These are phyloP conservation scores for Fusarium ramigenum DNA, from an alignment of 2,329 filamentous ascomycete genomes.

Conservation along the genomic window DNA sequence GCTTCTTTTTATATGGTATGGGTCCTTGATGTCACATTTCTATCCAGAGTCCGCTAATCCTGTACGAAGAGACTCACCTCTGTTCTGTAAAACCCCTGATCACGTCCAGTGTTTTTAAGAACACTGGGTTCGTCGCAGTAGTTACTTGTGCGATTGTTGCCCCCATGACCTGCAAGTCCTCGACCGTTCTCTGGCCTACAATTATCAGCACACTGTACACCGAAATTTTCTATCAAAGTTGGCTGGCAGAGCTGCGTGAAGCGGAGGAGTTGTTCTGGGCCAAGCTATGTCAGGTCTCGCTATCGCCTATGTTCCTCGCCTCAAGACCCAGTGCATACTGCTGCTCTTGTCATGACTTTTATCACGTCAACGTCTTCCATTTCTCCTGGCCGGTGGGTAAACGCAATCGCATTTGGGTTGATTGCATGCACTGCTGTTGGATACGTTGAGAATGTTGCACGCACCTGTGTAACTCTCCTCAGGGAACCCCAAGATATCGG, in stretches of 20 bases:
- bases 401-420: constrained; percentile 47
- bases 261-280: constrained; percentile 54
- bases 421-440: constrained; percentile 48
- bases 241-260: constrained; percentile 55
- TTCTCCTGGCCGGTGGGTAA: constrained; percentile 41
- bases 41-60: background rate
- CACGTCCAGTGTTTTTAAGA: constrained; percentile 54
- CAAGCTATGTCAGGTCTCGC: constrained; percentile 50
- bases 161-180: constrained; percentile 57
- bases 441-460: constrained; percentile 52
- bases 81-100: constrained; percentile 52
- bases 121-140: constrained; percentile 52
- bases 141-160: constrained; percentile 51
- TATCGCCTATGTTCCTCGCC: constrained; percentile 50
- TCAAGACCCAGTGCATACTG: constrained; percentile 49
- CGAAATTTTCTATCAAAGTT: constrained; percentile 48
- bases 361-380: constrained; percentile 46
- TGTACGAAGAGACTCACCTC: constrained; percentile 47
- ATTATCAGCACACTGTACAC: constrained; percentile 52
- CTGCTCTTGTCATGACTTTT: constrained; percentile 46
- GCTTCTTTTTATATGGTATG: constrained; percentile 51
- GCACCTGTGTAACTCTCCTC: constrained; percentile 56
- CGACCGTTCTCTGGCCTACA: constrained; percentile 56
- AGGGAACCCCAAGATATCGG: constrained; percentile 60
- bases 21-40: background rate